These are phyloP conservation scores for Pythium vanterpoolii DNA, from an alignment of 352 stramenopile genomes.

Conservation along the genomic window DNA sequence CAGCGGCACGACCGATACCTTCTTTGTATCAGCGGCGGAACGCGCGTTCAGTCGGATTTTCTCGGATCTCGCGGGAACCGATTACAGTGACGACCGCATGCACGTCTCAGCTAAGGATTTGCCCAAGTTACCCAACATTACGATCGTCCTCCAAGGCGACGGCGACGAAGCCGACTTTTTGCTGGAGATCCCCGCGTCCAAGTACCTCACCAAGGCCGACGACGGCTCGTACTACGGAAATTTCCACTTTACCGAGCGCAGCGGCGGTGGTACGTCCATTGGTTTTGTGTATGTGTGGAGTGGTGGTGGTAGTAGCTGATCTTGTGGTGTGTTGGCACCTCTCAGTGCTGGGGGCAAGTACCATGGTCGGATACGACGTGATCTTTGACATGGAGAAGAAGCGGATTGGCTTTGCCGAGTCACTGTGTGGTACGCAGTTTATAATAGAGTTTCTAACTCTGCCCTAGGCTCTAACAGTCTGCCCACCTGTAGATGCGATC, in stretches of 20 bases:
- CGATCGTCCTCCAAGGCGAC: slow-evolving; percentile 59
- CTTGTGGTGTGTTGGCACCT: not conserved
- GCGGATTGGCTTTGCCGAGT: slow-evolving; percentile 76
- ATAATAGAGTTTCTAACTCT: not conserved
- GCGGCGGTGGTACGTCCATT: slow-evolving; percentile 50
- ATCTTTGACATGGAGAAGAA: slow-evolving; percentile 80
- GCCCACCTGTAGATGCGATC: not conserved
- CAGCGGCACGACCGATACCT: slow-evolving; percentile 84
- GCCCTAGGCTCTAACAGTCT: not conserved
- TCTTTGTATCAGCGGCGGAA: slow-evolving; percentile 52
- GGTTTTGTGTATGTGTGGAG: slow-evolving; percentile 31
- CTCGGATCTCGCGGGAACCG: slow-evolving; percentile 33
- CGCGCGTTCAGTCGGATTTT: slow-evolving; percentile 57
- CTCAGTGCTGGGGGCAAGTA: slow-evolving; percentile 71
- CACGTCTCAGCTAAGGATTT: slow-evolving; percentile 39
- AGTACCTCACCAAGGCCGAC: slow-evolving; percentile 60
- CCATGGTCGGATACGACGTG: slow-evolving; percentile 82
- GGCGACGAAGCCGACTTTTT: slow-evolving; percentile 47
- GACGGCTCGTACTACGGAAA: slow-evolving; percentile 58
- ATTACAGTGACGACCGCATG: slow-evolving; percentile 65
- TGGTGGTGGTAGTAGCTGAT: slow-evolving; percentile 21
- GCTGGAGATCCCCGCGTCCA: slow-evolving; percentile 53
- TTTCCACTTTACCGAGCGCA: slow-evolving; percentile 80
- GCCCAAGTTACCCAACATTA: slow-evolving; percentile 49
- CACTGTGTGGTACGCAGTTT: slow-evolving; percentile 48